A percentile compares a stretch with the other conserved stretches of the same genome.
These are phyloP conservation scores for Eimeria tenella DNA, from an alignment of 169 alveolate genomes.

Conservation along the genomic window DNA sequence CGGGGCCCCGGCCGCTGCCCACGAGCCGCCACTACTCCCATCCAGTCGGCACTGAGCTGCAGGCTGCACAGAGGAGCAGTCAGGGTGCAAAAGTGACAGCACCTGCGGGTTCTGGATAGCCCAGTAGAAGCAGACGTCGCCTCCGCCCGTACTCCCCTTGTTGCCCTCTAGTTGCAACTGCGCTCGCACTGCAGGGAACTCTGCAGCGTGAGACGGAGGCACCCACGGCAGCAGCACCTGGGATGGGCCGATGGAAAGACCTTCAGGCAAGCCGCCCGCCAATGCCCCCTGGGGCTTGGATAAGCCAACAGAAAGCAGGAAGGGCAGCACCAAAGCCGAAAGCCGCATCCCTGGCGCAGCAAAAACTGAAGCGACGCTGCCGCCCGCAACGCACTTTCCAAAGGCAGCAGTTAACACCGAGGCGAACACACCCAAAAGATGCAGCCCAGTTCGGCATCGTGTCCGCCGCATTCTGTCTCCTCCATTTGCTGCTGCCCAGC, in stretches of 20 bases:
- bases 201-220: conserved; percentile 52
- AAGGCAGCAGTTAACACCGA: not conserved
- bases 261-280: conserved; percentile 8
- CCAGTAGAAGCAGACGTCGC: conserved; percentile 64
- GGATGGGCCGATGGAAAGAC: conserved; percentile 63
- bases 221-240: conserved; percentile 76
- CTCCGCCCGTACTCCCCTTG: not conserved
- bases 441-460: not conserved
- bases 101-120: conserved; percentile 57
- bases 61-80: conserved; percentile 60
- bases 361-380: not conserved
- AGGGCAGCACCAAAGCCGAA: not conserved
- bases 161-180: conserved; percentile 54
- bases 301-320: not conserved
- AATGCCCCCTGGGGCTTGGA: not conserved
- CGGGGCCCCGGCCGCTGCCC: not conserved
- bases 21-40: not conserved
- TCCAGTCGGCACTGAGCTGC: conserved; percentile 40
- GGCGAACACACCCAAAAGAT: not conserved
- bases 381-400: not conserved
- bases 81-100: conserved; percentile 55
- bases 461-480: not conserved
- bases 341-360: not conserved
- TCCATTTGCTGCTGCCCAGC: not conserved
- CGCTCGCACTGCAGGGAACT: conserved; percentile 67